Evolutionary conservation across 2,329 filamentous ascomycete species (phyloP).

Genomic region (Colletotrichum orchidophilum): DNA sequence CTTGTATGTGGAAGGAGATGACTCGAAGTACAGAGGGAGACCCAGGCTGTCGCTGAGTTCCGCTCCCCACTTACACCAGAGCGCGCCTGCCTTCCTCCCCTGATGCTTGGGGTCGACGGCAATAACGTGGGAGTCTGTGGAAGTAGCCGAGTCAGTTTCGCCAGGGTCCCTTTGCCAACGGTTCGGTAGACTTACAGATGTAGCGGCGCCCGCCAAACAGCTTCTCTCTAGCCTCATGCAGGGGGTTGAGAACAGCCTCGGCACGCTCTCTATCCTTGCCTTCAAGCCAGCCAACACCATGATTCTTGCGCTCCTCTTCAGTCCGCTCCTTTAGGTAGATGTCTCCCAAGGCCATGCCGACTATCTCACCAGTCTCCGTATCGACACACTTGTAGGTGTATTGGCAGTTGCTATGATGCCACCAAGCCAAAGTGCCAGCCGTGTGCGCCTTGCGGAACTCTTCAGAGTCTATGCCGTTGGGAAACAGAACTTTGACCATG

Average conservation of each 20-base stretch:
- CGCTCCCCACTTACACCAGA: slow-evolving; percentile 53
- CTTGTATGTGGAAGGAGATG: slow-evolving; percentile 50
- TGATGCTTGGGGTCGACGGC: slow-evolving; percentile 55
- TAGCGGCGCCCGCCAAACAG: slow-evolving; percentile 50
- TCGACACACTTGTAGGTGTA: slow-evolving; percentile 60
- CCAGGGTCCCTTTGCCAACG: neutral
- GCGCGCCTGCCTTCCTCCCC: slow-evolving; percentile 51
- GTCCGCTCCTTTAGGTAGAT: slow-evolving; percentile 49
- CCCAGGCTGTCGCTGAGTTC: slow-evolving; percentile 45
- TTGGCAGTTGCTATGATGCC: slow-evolving; percentile 49
- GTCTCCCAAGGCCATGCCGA: slow-evolving; percentile 59
- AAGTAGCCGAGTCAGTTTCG: neutral
- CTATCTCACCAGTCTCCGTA: slow-evolving; percentile 50
- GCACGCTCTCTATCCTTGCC: slow-evolving; percentile 54
- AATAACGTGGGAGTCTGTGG: slow-evolving; percentile 52
- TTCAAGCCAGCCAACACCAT: slow-evolving; percentile 55
- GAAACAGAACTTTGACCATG: slow-evolving; percentile 54
- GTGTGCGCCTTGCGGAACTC: slow-evolving; percentile 55
- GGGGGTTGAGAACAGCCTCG: slow-evolving; percentile 50
- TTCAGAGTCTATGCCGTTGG: slow-evolving; percentile 43
- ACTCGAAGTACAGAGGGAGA: slow-evolving; percentile 58
- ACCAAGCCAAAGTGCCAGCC: slow-evolving; percentile 50
- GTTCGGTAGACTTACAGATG: slow-evolving; percentile 48
- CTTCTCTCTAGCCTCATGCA: slow-evolving; percentile 52
- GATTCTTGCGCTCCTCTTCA: slow-evolving; percentile 53